Evolutionary conservation across 495 filamentous ascomycete species (phyloP).

Genomic region (Xylaria cubensis): DNA sequence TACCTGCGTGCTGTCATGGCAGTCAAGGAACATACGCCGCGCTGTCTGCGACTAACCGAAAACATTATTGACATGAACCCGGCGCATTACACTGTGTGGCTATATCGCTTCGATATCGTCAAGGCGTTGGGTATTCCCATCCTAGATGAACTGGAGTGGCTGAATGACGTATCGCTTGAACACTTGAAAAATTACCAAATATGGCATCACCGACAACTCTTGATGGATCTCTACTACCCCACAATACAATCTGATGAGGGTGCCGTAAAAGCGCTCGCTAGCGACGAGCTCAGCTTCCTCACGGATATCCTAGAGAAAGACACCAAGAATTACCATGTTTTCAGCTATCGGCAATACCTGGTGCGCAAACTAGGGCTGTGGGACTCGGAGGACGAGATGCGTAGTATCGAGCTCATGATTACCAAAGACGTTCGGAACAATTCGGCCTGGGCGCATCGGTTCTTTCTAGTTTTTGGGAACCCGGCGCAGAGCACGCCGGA

Average conservation of each 20-base stretch:
- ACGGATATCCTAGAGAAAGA: slow-evolving; percentile 81
- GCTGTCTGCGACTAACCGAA: slow-evolving; percentile 82
- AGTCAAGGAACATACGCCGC: slow-evolving; percentile 77
- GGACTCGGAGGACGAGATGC: slow-evolving; percentile 61
- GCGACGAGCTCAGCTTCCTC: slow-evolving; percentile 75
- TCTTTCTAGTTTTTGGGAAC: slow-evolving; percentile 83
- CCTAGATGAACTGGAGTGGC: slow-evolving; percentile 76
- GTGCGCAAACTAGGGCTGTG: slow-evolving; percentile 80
- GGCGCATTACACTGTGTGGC: slow-evolving; percentile 98
- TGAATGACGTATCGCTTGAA: slow-evolving; percentile 79
- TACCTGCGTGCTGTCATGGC: slow-evolving; percentile 96
- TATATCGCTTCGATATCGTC: slow-evolving; percentile 84
- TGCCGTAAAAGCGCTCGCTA: slow-evolving; percentile 45
- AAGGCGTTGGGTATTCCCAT: slow-evolving; percentile 71
- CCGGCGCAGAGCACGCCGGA: slow-evolving; percentile 57
- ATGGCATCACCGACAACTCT: slow-evolving; percentile 93
- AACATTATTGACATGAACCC: slow-evolving; percentile 92
- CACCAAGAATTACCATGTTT: slow-evolving; percentile 98
- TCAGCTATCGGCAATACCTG: slow-evolving; percentile 94
- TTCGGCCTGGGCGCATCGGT: slow-evolving; percentile 95
- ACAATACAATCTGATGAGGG: slow-evolving; percentile 49
- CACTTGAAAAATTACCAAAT: slow-evolving; percentile 99
- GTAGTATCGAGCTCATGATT: slow-evolving; percentile 72
- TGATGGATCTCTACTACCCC: slow-evolving; percentile 72
- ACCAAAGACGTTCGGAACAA: slow-evolving; percentile 88